These are phyloP conservation scores for Eucalyptus brandiana DNA, from an alignment of 345 rosid genomes.

Conservation along the genomic window DNA sequence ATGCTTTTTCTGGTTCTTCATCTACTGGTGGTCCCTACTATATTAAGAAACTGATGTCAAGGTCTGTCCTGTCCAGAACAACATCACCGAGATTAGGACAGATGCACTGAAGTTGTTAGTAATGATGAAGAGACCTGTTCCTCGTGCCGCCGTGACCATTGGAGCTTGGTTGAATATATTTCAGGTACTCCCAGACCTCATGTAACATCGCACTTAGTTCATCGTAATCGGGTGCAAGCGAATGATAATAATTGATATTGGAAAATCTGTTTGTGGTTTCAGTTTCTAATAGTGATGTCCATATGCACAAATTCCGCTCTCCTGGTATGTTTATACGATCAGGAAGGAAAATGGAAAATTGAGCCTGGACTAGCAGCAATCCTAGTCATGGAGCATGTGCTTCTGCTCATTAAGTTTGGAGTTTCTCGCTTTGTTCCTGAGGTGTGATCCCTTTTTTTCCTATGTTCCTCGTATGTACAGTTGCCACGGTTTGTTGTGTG, in stretches of 20 bases:
- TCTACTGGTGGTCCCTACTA: background rate
- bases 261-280: background rate
- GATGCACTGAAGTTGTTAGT: slow-evolving; percentile 76
- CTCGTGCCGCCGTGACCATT: slow-evolving; percentile 72
- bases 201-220: background rate
- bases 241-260: background rate
- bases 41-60: background rate
- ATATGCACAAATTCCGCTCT: slow-evolving; percentile 90
- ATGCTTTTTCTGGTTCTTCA: background rate
- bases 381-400: slow-evolving; percentile 75
- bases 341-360: slow-evolving; percentile 83
- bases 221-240: background rate
- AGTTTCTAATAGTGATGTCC: slow-evolving; percentile 81
- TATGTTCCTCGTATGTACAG: background rate
- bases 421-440: slow-evolving; percentile 79
- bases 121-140: slow-evolving; percentile 69
- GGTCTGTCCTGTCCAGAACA: slow-evolving; percentile 34
- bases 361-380: slow-evolving; percentile 89
- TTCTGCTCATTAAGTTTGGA: slow-evolving; percentile 70
- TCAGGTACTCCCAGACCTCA: slow-evolving; percentile 37
- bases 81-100: slow-evolving; percentile 69
- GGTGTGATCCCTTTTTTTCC: slow-evolving; percentile 17
- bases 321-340: slow-evolving; percentile 76
- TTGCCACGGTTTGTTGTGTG: background rate
- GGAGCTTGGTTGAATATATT: slow-evolving; percentile 96